phyloP scores from a whole-genome alignment of 2,329 filamentous ascomycete species.

The Fusarium sp. region DNA sequence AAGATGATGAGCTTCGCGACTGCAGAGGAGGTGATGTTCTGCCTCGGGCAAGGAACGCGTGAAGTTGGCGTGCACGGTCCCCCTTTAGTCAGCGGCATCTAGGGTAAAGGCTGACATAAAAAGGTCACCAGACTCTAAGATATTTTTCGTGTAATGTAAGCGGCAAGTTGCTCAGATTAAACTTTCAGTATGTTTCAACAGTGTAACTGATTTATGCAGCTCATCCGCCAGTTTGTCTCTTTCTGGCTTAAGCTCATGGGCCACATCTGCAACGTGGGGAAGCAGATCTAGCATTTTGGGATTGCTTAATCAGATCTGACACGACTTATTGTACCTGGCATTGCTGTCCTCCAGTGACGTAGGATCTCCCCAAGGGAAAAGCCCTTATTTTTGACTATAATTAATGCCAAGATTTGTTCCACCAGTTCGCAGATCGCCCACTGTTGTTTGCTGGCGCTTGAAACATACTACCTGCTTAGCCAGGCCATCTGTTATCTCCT shows the following conservation, averaged over 20 bases:
- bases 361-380: background rate
- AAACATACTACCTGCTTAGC: background rate
- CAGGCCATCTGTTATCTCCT: background rate
- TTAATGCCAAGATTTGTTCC: background rate
- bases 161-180: background rate
- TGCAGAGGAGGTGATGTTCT: constrained; percentile 30
- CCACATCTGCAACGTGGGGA: constrained; percentile 21
- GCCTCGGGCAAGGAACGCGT: constrained; percentile 48
- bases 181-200: background rate
- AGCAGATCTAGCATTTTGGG: constrained; percentile 20
- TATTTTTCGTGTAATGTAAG: background rate
- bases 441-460: background rate
- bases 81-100: constrained; percentile 5
- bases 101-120: background rate
- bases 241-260: constrained; percentile 17
- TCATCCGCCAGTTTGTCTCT: constrained; percentile 7
- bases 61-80: constrained; percentile 50
- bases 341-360: background rate
- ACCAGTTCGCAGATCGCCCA: background rate
- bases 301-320: constrained; percentile 16
- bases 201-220: constrained; percentile 1
- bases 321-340: constrained; percentile 3
- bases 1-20: constrained; percentile 42
- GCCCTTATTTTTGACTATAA: background rate
- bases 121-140: background rate